Evolutionary conservation across 208 protist genomes (phyloP).

Genomic region (Acanthamoeba sp.): DNA sequence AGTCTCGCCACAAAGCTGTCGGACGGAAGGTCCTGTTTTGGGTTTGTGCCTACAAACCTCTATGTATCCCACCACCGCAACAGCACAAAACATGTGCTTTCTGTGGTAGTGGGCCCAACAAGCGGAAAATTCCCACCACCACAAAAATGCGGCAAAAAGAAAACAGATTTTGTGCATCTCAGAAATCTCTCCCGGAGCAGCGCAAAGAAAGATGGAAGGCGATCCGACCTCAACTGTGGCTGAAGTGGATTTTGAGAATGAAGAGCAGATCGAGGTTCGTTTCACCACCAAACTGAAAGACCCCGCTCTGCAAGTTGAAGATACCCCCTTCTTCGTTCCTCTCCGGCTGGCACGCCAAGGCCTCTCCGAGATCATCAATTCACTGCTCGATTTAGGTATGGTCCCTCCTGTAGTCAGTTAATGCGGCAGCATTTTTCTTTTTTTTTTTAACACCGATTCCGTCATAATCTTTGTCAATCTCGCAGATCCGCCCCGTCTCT

Average conservation of each 20-base stretch:
- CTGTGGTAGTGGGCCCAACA: too few species aligned
- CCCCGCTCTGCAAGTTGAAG: neutral
- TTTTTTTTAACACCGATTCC: neutral
- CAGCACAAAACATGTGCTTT: too few species aligned
- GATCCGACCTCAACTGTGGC: neutral
- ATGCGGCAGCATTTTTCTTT: too few species aligned
- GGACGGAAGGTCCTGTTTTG: too few species aligned
- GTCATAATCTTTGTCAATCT: too few species aligned
- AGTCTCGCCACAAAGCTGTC: too few species aligned
- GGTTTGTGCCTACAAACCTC: too few species aligned
- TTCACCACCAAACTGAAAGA: conserved; percentile 40
- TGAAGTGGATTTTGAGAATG: neutral
- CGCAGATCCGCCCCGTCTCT: neutral
- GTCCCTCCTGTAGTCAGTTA: too few species aligned
- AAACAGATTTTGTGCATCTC: neutral
- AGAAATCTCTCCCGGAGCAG: neutral
- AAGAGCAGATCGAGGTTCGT: conserved; percentile 44
- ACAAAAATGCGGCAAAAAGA: too few species aligned
- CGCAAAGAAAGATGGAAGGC: conserved; percentile 36
- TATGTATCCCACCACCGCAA: too few species aligned
- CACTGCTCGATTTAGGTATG: conserved; percentile 16
- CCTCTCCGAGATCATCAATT: conserved; percentile 56
- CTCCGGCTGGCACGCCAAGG: conserved; percentile 21
- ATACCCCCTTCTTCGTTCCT: conserved; percentile 44
- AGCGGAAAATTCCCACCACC: too few species aligned